These are phyloP conservation scores for Hypoxylon rickii DNA, from an alignment of 495 filamentous ascomycete species.

Conservation along the genomic window DNA sequence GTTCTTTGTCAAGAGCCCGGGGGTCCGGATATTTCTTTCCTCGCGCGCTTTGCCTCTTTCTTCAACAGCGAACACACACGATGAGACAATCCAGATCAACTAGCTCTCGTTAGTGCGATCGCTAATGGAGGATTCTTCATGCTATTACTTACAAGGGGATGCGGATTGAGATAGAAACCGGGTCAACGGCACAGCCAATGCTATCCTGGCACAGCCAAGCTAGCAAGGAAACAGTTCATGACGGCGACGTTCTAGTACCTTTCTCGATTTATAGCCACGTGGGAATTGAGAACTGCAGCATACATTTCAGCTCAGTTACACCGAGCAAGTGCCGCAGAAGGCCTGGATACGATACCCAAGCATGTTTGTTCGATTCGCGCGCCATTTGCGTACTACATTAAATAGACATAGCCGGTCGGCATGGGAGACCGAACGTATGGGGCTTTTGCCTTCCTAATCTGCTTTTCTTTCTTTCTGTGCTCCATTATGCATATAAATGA, in stretches of 20 bases:
- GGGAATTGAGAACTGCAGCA: conserved; percentile 2
- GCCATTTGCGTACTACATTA: too few species aligned
- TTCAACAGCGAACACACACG: background rate
- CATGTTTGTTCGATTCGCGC: background rate
- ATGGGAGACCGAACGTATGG: too few species aligned
- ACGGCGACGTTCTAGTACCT: conserved; percentile 1
- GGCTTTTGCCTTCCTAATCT: background rate
- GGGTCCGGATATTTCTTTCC: background rate
- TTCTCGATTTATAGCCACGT: background rate
- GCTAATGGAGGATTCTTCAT: conserved; percentile 12
- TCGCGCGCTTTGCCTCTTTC: background rate
- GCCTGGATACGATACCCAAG: background rate
- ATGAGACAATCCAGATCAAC: conserved; percentile 12
- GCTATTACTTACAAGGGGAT: conserved; percentile 3
- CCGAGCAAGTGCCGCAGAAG: background rate
- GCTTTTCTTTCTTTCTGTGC: background rate
- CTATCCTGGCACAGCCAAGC: background rate
- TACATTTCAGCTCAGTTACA: background rate
- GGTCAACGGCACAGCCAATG: conserved; percentile 1
- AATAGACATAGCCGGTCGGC: too few species aligned
- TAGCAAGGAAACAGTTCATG: background rate
- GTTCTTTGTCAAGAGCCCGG: background rate
- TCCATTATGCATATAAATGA: background rate
- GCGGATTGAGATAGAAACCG: background rate
- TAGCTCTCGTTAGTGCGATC: conserved; percentile 8